Evolutionary conservation across 2,329 filamentous ascomycete species (phyloP).

Genomic region (Elsinoe arachidis): DNA sequence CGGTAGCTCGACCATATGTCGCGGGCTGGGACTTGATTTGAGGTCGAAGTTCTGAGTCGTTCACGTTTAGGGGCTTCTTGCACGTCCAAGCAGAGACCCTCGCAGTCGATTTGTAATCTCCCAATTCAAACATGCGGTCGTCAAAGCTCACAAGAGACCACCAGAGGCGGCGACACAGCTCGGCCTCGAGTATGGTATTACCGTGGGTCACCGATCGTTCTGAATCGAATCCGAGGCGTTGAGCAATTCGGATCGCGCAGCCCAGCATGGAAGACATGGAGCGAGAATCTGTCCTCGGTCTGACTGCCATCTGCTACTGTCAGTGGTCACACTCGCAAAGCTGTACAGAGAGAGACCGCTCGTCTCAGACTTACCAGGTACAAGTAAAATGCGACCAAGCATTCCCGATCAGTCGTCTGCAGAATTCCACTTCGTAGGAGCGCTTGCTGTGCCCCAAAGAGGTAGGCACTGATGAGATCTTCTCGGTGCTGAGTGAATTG

Average conservation of each 20-base stretch:
- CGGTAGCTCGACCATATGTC: conserved; percentile 28
- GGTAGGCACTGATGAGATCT: conserved; percentile 34
- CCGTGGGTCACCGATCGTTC: conserved; percentile 44
- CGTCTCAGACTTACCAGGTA: conserved; percentile 39
- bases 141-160: conserved; percentile 65
- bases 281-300: conserved; percentile 52
- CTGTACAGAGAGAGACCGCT: neutral
- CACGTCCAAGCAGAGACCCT: conserved; percentile 39
- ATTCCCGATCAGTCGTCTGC: conserved; percentile 35
- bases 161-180: conserved; percentile 64
- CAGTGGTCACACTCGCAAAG: conserved; percentile 20
- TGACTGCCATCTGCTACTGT: conserved; percentile 44
- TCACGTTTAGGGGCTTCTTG: conserved; percentile 34
- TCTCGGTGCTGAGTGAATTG: conserved; percentile 31
- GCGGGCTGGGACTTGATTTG: conserved; percentile 31
- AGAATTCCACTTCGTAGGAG: conserved; percentile 37
- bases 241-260: conserved; percentile 57
- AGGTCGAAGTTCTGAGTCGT: conserved; percentile 33
- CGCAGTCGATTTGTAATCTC: conserved; percentile 37
- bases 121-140: conserved; percentile 58
- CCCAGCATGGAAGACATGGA: conserved; percentile 55
- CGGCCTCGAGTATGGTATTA: conserved; percentile 49
- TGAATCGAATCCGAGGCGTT: conserved; percentile 58
- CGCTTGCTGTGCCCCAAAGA: conserved; percentile 40
- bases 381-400: conserved; percentile 45